Base-by-base conservation (phyloP, 257 asterid genomes). In the Misopates orontium region DNA sequence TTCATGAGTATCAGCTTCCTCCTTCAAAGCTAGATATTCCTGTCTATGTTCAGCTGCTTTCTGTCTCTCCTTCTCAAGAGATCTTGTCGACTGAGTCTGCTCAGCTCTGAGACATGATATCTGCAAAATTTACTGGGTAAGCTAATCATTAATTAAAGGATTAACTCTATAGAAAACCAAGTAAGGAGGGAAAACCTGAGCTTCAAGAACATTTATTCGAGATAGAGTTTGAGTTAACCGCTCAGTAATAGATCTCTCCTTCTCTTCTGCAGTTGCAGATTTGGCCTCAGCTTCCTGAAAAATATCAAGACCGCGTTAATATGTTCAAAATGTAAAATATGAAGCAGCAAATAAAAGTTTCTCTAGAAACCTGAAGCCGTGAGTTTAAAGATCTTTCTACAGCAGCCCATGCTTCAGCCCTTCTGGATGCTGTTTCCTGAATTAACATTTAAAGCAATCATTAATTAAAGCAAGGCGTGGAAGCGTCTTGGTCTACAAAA, bases 331-430 rank as follows among this genome's bases (percentile, higher is more conserved):
- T 28, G 25, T 48, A 19, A 42, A 60, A 47, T 56, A 53, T 57
- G 48, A 67, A 42, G 49, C 42, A 53, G 21, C 73, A 51, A 64
- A 69, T 28, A 68, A 54, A 56, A 16, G 56, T 42, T 76, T 31
- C 52, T 69, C 71, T 21, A 63, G 49, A 66, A 76, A 94, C 99
- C 99, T 94, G 99, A 81, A 94, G 99, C 50, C 99, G 82, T 45
- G 90, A 85, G 80, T 71, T 91, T 53, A 94, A 79, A 32, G 98
- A 83, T 78, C 87, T 87, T 75, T 90, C 99, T 25, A 94, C 99
- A 65, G 99, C 98, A 72, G 96, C 86, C 97, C 98, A 90, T 62
- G 96, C 98, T 72, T 90, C 99, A 13, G 93, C 89, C 86, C 80
- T 84, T 77, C 99, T 88, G 68, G 90, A 56, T 22, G 94, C 84